Evolutionary conservation across 495 filamentous ascomycete genomes (phyloP).

Genomic region (Daldinia bambusicola): DNA sequence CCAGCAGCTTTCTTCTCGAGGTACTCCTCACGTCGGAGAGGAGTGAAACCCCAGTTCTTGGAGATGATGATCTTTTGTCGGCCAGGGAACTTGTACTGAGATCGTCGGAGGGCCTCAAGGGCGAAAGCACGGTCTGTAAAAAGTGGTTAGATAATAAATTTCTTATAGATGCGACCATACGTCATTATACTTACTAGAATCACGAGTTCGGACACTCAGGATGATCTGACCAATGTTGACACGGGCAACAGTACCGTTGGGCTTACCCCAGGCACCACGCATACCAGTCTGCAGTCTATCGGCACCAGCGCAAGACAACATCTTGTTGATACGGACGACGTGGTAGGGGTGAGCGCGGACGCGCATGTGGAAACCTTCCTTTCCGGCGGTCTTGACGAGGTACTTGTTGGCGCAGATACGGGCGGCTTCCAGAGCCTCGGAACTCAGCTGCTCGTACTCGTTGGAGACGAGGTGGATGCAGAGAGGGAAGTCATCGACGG

Average conservation of each 20-base stretch:
- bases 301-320: slow-evolving; percentile 99
- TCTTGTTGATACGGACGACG: slow-evolving; percentile 99
- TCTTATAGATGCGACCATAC: not conserved
- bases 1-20: slow-evolving; percentile 89
- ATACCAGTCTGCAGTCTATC: slow-evolving; percentile 99
- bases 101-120: slow-evolving; percentile 97
- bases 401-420: slow-evolving; percentile 99
- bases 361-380: slow-evolving; percentile 99
- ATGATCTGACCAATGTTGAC: slow-evolving; percentile 99
- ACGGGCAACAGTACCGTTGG: slow-evolving; percentile 96
- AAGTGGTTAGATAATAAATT: slow-evolving; percentile 43
- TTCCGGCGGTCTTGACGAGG: slow-evolving; percentile 95
- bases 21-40: slow-evolving; percentile 96
- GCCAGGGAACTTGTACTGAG: slow-evolving; percentile 99
- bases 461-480: slow-evolving; percentile 99
- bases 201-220: slow-evolving; percentile 94
- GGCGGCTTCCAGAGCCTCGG: slow-evolving; percentile 97
- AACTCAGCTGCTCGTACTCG: slow-evolving; percentile 98
- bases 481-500: slow-evolving; percentile 97
- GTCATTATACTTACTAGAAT: slow-evolving; percentile 69
- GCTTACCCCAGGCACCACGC: slow-evolving; percentile 99
- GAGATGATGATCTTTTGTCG: slow-evolving; percentile 99
- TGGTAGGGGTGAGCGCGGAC: slow-evolving; percentile 99
- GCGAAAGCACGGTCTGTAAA: slow-evolving; percentile 80
- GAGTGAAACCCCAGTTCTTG: slow-evolving; percentile 99